A percentile compares a stretch with the other conserved stretches of the same genome.
These are phyloP conservation scores for Incumbomyces lentus DNA, from an alignment of 2,329 filamentous ascomycete genomes.

Conservation along the genomic window DNA sequence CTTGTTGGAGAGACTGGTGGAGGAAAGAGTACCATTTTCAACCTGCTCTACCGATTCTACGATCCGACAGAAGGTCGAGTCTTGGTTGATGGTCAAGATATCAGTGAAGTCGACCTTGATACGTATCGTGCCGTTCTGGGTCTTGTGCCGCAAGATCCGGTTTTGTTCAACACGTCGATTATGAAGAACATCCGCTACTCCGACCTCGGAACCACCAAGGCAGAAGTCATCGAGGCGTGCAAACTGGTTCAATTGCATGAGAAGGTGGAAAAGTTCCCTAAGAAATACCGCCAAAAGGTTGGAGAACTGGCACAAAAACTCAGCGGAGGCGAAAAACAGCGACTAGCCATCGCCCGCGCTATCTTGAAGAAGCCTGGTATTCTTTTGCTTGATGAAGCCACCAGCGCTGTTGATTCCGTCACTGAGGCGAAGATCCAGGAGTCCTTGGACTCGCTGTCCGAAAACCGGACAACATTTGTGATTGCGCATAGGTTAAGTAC, in stretches of 20 bases:
- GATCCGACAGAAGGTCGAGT: slow-evolving; percentile 41
- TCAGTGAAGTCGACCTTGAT: slow-evolving; percentile 48
- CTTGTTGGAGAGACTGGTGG: slow-evolving; percentile 50
- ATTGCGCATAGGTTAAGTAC: slow-evolving; percentile 38
- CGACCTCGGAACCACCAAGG: slow-evolving; percentile 49
- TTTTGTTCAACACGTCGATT: slow-evolving; percentile 54
- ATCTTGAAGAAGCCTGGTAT: slow-evolving; percentile 36
- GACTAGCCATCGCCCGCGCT: slow-evolving; percentile 38
- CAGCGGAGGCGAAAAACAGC: slow-evolving; percentile 43
- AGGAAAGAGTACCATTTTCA: slow-evolving; percentile 48
- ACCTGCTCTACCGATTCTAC: slow-evolving; percentile 46
- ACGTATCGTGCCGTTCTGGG: slow-evolving; percentile 51
- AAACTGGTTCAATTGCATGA: slow-evolving; percentile 54
- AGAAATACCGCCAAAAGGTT: slow-evolving; percentile 39
- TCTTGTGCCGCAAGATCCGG: slow-evolving; percentile 54
- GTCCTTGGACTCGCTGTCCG: slow-evolving; percentile 37
- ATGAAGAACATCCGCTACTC: slow-evolving; percentile 57
- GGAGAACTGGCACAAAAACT: slow-evolving; percentile 42
- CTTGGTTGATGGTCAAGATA: slow-evolving; percentile 44
- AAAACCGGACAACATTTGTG: slow-evolving; percentile 42
- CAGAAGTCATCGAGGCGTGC: slow-evolving; percentile 51
- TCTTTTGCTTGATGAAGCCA: slow-evolving; percentile 42
- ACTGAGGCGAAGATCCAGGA: slow-evolving; percentile 38
- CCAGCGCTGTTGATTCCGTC: slow-evolving; percentile 39
- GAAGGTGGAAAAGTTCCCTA: slow-evolving; percentile 49